Evolutionary conservation across 495 filamentous ascomycete genomes (phyloP).

Genomic region (Elaphomyces granulatus): DNA sequence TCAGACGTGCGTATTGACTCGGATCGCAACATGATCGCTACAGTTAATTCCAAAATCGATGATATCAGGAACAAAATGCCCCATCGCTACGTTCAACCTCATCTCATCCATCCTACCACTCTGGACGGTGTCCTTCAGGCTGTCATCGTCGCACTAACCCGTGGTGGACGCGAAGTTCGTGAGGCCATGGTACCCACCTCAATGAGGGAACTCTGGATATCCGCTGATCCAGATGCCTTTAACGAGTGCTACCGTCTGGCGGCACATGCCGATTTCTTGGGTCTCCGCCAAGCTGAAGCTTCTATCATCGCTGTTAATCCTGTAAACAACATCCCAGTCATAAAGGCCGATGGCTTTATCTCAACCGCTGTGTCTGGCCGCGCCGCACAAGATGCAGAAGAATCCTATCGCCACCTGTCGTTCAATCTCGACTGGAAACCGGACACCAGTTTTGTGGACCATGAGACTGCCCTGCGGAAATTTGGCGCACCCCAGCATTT

Average conservation of each 20-base stretch:
- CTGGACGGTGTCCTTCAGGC: slow-evolving; percentile 23
- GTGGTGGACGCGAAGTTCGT: slow-evolving; percentile 1
- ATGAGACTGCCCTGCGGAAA: slow-evolving; percentile 1
- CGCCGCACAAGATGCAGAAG: no score
- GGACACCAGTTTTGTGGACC: slow-evolving; percentile 1
- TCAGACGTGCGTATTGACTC: slow-evolving; percentile 7
- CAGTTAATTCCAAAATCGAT: slow-evolving; percentile 5
- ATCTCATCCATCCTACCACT: slow-evolving; percentile 21
- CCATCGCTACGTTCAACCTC: slow-evolving; percentile 7
- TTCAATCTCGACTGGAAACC: slow-evolving; percentile 3
- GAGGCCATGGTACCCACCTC: slow-evolving; percentile 11
- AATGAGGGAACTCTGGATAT: slow-evolving; percentile 9
- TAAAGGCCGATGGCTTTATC: no score
- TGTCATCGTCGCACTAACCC: slow-evolving; percentile 10
- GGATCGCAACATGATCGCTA: slow-evolving; percentile 1
- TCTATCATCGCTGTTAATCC: no score
- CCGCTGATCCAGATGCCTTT: no score
- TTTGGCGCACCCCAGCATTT: no score
- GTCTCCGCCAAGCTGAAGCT: no score
- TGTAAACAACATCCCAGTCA: no score
- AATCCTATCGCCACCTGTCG: no score
- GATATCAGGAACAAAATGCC: slow-evolving; percentile 16
- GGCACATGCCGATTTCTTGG: no score
- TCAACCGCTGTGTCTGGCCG: no score
- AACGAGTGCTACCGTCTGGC: no score